phyloP scores from a whole-genome alignment of 306 rosid species.

The Acacia crassicarpa region DNA sequence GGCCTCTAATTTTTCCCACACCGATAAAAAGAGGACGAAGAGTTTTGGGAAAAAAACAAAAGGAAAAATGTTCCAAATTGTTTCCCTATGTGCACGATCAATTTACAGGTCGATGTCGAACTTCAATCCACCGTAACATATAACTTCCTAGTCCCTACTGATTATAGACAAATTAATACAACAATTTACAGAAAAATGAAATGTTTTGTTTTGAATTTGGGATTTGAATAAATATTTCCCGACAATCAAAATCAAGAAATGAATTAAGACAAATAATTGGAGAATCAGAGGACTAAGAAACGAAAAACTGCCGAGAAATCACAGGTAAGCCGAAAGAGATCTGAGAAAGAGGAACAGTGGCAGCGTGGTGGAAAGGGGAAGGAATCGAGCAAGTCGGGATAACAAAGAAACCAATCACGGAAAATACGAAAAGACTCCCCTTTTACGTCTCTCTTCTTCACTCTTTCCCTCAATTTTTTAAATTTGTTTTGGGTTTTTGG shows the following conservation, averaged over 20 bases:
- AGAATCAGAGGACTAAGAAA: slow-evolving; percentile 10
- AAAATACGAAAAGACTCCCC: neutral
- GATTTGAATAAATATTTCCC: neutral
- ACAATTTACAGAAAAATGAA: slow-evolving; percentile 5
- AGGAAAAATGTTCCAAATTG: neutral
- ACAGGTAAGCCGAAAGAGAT: slow-evolving; percentile 42
- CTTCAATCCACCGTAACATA: neutral
- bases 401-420: slow-evolving; percentile 30
- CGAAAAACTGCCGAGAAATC: slow-evolving; percentile 32
- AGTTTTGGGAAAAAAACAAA: neutral
- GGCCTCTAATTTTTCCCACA: slow-evolving; percentile 17
- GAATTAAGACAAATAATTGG: slow-evolving; percentile 29
- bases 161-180: slow-evolving; percentile 25
- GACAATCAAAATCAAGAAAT: slow-evolving; percentile 13
- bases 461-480: neutral
- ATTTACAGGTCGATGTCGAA: neutral
- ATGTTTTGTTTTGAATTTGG: slow-evolving; percentile 8
- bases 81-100: slow-evolving; percentile 12
- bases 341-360: slow-evolving; percentile 34
- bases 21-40: neutral
- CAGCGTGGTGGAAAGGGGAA: slow-evolving; percentile 21
- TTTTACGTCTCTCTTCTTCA: slow-evolving; percentile 39
- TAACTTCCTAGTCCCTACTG: neutral
- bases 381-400: slow-evolving; percentile 39
- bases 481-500: neutral